phyloP scores from a whole-genome alignment of 306 rosid genomes.

The Datisca glomerata region DNA sequence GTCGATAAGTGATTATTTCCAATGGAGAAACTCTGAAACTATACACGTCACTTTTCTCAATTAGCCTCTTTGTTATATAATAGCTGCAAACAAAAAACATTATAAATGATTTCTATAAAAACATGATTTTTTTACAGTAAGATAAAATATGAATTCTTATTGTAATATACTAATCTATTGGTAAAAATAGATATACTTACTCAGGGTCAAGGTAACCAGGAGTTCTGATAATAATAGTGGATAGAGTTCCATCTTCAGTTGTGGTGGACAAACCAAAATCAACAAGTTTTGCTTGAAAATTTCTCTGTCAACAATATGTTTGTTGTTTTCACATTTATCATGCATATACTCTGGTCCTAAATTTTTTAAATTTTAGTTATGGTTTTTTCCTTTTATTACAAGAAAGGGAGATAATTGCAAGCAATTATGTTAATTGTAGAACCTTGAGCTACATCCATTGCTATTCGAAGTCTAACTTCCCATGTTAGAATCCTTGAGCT shows the following conservation, averaged over 20 bases:
- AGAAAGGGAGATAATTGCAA: neutral
- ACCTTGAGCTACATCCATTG: slow-evolving; percentile 19
- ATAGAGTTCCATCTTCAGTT: slow-evolving; percentile 16
- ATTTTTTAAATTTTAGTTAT: neutral
- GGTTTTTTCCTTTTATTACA: neutral
- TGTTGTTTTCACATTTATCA: slow-evolving; percentile 20
- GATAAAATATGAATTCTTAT: neutral
- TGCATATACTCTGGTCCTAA: slow-evolving; percentile 36
- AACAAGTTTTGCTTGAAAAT: slow-evolving; percentile 25
- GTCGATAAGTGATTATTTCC: slow-evolving; percentile 12
- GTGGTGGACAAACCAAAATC: slow-evolving; percentile 30
- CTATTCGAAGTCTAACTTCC: slow-evolving; percentile 24
- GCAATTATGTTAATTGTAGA: neutral
- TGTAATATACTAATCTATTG: too few relatives aligned
- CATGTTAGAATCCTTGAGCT: slow-evolving; percentile 15
- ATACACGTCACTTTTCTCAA: slow-evolving; percentile 24
- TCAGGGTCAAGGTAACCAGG: slow-evolving; percentile 39
- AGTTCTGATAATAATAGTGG: slow-evolving; percentile 36
- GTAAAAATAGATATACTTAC: slow-evolving; percentile 16
- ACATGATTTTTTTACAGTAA: neutral
- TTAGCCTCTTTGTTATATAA: slow-evolving; percentile 10
- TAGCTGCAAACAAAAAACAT: slow-evolving; percentile 10
- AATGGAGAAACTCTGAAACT: slow-evolving; percentile 17
- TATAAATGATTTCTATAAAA: too few relatives aligned
- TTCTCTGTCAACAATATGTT: slow-evolving; percentile 25